Conservation (phyloP, 768 basidiomycete genomes). For the Panus rudis region DNA sequence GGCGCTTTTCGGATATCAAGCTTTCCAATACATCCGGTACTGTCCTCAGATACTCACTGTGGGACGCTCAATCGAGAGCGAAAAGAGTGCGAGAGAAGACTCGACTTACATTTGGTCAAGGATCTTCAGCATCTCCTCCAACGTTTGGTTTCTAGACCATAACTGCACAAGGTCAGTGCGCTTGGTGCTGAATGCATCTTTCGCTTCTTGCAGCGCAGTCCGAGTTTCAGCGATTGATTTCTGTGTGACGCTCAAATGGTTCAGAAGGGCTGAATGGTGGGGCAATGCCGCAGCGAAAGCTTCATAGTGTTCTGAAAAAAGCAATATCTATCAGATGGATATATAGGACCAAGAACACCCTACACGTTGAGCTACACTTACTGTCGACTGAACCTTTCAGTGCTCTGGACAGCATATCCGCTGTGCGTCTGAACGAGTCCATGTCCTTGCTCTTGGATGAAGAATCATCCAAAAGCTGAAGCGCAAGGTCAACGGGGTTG, state of each 20-base stretch:
- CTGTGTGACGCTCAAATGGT: slow-evolving; percentile 68
- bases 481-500: slow-evolving; percentile 88
- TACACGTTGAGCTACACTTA: slow-evolving; percentile 30
- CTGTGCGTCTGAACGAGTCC: slow-evolving; percentile 69
- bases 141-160: slow-evolving; percentile 81
- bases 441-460: slow-evolving; percentile 68
- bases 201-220: slow-evolving; percentile 65
- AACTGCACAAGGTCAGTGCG: slow-evolving; percentile 86
- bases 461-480: slow-evolving; percentile 66
- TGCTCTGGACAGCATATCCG: slow-evolving; percentile 69
- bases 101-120: slow-evolving; percentile 83
- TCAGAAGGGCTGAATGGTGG: slow-evolving; percentile 75
- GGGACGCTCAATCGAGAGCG: slow-evolving; percentile 12
- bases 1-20: slow-evolving; percentile 91
- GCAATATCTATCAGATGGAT: slow-evolving; percentile 8
- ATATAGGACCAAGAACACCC: not conserved
- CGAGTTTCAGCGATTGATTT: slow-evolving; percentile 67
- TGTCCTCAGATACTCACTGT: slow-evolving; percentile 81
- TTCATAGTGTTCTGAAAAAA: slow-evolving; percentile 72
- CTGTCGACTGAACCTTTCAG: slow-evolving; percentile 87
- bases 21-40: slow-evolving; percentile 91
- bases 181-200: slow-evolving; percentile 72
- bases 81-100: slow-evolving; percentile 20
- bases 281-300: slow-evolving; percentile 92
- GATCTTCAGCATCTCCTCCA: slow-evolving; percentile 94